These are phyloP conservation scores for Ascochyta lentis DNA, from an alignment of 2,329 filamentous ascomycete species.

Conservation along the genomic window DNA sequence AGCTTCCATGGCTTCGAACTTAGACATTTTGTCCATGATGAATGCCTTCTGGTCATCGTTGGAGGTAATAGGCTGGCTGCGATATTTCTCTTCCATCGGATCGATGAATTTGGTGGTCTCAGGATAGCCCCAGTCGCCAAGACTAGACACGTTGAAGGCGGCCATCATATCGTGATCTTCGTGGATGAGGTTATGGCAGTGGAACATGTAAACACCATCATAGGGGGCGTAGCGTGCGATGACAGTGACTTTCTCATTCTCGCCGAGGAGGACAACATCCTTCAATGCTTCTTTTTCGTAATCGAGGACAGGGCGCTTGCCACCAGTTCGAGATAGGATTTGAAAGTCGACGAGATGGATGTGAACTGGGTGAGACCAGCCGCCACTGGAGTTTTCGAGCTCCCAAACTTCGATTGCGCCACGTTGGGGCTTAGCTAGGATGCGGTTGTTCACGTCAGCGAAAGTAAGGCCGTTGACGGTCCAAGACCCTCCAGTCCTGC, in stretches of 20 bases:
- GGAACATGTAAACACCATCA: conserved; percentile 61
- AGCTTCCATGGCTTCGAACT: conserved; percentile 39
- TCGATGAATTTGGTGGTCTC: conserved; percentile 45
- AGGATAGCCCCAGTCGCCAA: conserved; percentile 42
- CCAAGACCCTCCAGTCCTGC: conserved; percentile 37
- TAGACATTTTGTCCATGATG: conserved; percentile 32
- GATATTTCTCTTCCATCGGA: conserved; percentile 41
- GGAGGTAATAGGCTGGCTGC: conserved; percentile 30
- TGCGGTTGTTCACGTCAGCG: conserved; percentile 44
- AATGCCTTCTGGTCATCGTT: conserved; percentile 29
- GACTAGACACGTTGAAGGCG: conserved; percentile 51
- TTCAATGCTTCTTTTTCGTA: conserved; percentile 65
- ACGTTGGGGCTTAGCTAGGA: conserved; percentile 45
- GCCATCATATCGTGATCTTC: conserved; percentile 57
- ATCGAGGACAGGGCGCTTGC: conserved; percentile 52
- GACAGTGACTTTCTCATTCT: conserved; percentile 52
- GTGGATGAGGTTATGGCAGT: conserved; percentile 56
- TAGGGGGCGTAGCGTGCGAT: conserved; percentile 44
- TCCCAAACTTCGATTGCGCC: conserved; percentile 49
- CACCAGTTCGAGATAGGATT: conserved; percentile 58
- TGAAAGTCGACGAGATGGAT: conserved; percentile 67
- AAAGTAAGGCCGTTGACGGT: conserved; percentile 51
- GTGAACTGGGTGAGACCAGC: conserved; percentile 63
- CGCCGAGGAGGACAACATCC: conserved; percentile 63
- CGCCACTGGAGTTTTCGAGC: conserved; percentile 57